Conservation (phyloP, 495 filamentous ascomycete species). For the Mycothermus thermophilus region DNA sequence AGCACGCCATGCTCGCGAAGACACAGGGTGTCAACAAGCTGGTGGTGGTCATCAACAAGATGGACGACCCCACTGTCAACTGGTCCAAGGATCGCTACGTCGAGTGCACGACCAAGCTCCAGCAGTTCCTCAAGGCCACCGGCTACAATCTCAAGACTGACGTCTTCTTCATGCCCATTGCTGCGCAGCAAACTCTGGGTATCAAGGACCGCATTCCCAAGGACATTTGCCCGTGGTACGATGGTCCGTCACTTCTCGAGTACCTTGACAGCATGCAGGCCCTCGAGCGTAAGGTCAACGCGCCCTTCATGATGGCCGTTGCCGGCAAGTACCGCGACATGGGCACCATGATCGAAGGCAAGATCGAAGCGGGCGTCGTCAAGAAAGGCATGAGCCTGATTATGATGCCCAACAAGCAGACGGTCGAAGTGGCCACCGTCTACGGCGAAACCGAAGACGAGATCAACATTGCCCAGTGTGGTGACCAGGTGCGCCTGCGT, state of each 20-base stretch:
- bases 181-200: constrained; percentile 67
- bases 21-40: constrained; percentile 97
- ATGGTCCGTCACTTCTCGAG: constrained; percentile 87
- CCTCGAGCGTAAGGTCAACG: constrained; percentile 89
- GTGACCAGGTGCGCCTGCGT: constrained; percentile 88
- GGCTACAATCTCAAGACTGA: constrained; percentile 90
- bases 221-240: constrained; percentile 66
- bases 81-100: constrained; percentile 87
- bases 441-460: constrained; percentile 98
- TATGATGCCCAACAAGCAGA: constrained; percentile 90
- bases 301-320: constrained; percentile 98
- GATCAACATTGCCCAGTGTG: constrained; percentile 60
- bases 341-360: constrained; percentile 95
- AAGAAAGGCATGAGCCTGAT: constrained; percentile 70
- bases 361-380: constrained; percentile 81
- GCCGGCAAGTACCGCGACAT: constrained; percentile 92
- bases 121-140: constrained; percentile 72
- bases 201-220: constrained; percentile 80
- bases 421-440: constrained; percentile 62
- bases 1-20: constrained; percentile 93
- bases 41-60: constrained; percentile 90
- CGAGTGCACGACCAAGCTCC: constrained; percentile 82
- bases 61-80: constrained; percentile 92
- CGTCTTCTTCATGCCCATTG: constrained; percentile 90
- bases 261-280: constrained; percentile 83